These are phyloP conservation scores for Leccinum barrowsii DNA, from an alignment of 768 basidiomycete species.

Conservation along the genomic window DNA sequence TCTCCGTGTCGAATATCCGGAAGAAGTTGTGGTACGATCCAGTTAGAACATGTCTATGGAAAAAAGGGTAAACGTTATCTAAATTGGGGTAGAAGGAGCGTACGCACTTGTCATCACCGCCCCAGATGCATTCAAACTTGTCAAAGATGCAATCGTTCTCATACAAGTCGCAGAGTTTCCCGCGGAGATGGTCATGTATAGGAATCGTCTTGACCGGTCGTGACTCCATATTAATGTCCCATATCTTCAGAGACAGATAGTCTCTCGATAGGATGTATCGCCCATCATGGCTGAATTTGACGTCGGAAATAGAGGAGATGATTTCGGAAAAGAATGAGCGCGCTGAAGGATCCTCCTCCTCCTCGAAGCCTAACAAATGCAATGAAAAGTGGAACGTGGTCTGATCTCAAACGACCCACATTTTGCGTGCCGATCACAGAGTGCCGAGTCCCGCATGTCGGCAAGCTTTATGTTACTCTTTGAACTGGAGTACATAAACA, in stretches of 20 bases:
- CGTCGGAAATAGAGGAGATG: conserved; percentile 98
- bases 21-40: conserved; percentile 99
- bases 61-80: conserved; percentile 8
- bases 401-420: conserved; percentile 49
- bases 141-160: conserved; percentile 99
- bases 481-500: conserved; percentile 99
- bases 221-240: conserved; percentile 99
- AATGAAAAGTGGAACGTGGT: conserved; percentile 8
- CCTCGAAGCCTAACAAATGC: conserved; percentile 79
- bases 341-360: conserved; percentile 95
- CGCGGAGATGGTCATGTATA: conserved; percentile 96
- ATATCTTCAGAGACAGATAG: conserved; percentile 97
- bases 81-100: conserved; percentile 2
- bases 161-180: conserved; percentile 96
- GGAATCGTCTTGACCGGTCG: conserved; percentile 96
- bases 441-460: conserved; percentile 97
- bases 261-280: conserved; percentile 96
- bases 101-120: conserved; percentile 90
- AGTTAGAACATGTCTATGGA: conserved; percentile 85
- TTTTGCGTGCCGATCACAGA: conserved; percentile 96
- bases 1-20: conserved; percentile 96
- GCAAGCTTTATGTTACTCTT: conserved; percentile 99
- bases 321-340: conserved; percentile 99
- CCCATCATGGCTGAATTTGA: conserved; percentile 97
- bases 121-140: conserved; percentile 99